Conservation (phyloP, 148 eudicot genomes). For the Polygonum aviculare region DNA sequence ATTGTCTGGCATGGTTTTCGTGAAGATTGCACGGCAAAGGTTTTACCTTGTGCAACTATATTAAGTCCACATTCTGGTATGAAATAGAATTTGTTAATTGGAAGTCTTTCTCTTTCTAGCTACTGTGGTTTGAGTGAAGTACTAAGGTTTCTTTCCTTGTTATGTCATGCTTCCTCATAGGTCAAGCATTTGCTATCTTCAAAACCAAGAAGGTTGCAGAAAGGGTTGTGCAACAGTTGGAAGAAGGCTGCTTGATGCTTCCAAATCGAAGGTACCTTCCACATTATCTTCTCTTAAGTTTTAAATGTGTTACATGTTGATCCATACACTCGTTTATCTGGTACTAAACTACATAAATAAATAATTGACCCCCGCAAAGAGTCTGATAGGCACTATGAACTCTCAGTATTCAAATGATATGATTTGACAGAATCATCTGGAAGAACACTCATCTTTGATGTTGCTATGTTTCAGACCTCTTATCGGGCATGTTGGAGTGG, state of each 20-base stretch:
- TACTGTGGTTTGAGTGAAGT: not conserved
- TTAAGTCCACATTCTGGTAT: conserved; percentile 59
- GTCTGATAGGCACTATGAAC: not conserved
- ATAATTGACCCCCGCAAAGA: not conserved
- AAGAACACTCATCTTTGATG: not conserved
- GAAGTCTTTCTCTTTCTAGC: not conserved
- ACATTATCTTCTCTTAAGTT: not conserved
- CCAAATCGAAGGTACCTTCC: conserved; percentile 42
- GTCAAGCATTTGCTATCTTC: conserved; percentile 48
- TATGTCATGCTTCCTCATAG: conserved; percentile 18
- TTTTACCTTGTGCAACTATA: conserved; percentile 39
- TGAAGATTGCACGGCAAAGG: conserved; percentile 47
- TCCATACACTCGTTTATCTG: not conserved
- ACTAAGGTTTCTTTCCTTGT: not conserved
- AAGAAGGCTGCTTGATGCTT: conserved; percentile 47
- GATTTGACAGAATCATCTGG: not conserved
- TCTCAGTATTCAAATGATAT: not conserved
- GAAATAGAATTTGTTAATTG: not conserved
- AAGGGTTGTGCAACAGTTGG: conserved; percentile 30
- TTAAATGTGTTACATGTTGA: not conserved
- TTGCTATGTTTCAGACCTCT: conserved; percentile 44
- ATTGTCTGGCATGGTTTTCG: conserved; percentile 50
- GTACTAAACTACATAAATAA: not conserved
- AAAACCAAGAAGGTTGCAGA: conserved; percentile 40
- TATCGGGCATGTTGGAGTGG: conserved; percentile 28